Base-by-base conservation (phyloP, 805 yeast species). In the Ogataea kodamae region DNA sequence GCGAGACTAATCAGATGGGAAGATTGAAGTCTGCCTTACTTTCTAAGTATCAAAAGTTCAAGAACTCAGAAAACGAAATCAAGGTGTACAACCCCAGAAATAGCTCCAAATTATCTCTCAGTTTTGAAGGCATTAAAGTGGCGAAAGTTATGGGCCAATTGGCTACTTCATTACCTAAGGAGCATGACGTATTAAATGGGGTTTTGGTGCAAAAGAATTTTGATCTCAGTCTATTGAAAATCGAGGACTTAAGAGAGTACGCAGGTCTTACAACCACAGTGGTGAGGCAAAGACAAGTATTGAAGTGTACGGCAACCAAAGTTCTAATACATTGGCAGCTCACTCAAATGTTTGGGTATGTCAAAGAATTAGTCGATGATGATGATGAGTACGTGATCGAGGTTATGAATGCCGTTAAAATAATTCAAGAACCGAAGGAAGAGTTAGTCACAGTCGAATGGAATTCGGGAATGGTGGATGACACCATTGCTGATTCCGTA, bases 1-100 rank as follows among this genome's bases (percentile, higher is more conserved):
- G 99, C 9, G 99, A 92, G 53, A 78, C 92, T 2, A 88, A 86
- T 50, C 96, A 96, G n/a, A 92, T 92, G 97, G 98, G 97, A 37
- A 78, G 98, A 55, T 64, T 92, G 36, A 92, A 92, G 58, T 84
- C 96, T 17, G 97, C 98, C 0, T 66, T 92, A 23, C 62, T 89
- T 43, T 85, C 96, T 27, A 88, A 87, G 59, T 92, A 90, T 52
- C 72, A 87, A 2, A 74, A 78, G 30, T 67, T 83, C 33, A 87
- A 81, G 55, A 87, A 86, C 6, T 86, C 97, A 0, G 92, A 84
- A 11, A 77, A 84, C 30, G 97, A 92, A 55, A 89, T 89, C 8
- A 84, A 78, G 48, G 94, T 92, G 3, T 90, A 76, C 62, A 90
- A 87, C 46, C 99, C 99, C 5, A 74, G 85, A 52, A 90, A 92